A percentile compares a stretch with the other conserved stretches of the same genome.
These are phyloP conservation scores for Solioccasus polychromus DNA, from an alignment of 768 basidiomycete genomes.

Conservation along the genomic window DNA sequence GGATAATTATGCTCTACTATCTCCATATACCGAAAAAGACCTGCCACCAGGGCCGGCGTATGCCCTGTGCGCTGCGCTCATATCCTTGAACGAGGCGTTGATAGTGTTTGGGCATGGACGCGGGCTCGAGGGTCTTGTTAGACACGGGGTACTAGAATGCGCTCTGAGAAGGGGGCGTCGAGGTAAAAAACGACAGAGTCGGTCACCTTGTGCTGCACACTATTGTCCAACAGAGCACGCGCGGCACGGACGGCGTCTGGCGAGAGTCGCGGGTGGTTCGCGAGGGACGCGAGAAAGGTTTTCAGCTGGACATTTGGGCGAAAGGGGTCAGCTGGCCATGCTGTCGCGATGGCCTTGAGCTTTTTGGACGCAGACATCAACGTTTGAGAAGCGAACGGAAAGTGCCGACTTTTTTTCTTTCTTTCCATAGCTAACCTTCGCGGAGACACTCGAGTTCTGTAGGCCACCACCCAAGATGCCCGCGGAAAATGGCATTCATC, in stretches of 20 bases:
- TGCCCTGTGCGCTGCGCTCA: slow-evolving; percentile 74
- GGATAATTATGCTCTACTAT: slow-evolving; percentile 13
- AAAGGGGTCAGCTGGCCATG: slow-evolving; percentile 73
- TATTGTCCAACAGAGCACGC: slow-evolving; percentile 51
- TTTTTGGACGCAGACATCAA: slow-evolving; percentile 39
- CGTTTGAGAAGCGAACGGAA: too few species aligned
- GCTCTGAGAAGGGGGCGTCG: slow-evolving; percentile 10
- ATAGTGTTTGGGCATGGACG: slow-evolving; percentile 73
- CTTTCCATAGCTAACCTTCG: too few species aligned
- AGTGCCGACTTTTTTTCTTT: too few species aligned
- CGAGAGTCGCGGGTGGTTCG: slow-evolving; percentile 68
- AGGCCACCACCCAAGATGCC: too few species aligned
- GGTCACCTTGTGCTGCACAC: slow-evolving; percentile 56
- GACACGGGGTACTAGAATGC: slow-evolving; percentile 61
- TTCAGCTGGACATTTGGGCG: slow-evolving; percentile 74
- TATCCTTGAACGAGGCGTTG: slow-evolving; percentile 69
- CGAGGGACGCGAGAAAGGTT: slow-evolving; percentile 59
- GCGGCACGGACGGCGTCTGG: slow-evolving; percentile 58
- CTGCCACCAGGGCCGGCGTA: slow-evolving; percentile 81
- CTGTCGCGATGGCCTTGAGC: slow-evolving; percentile 52
- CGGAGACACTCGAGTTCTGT: too few species aligned
- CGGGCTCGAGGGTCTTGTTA: slow-evolving; percentile 59
- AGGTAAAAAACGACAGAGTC: background rate
- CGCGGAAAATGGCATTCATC: too few species aligned
- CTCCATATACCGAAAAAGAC: slow-evolving; percentile 73